phyloP scores from a whole-genome alignment of 306 rosid genomes.

The Geum urbanum region DNA sequence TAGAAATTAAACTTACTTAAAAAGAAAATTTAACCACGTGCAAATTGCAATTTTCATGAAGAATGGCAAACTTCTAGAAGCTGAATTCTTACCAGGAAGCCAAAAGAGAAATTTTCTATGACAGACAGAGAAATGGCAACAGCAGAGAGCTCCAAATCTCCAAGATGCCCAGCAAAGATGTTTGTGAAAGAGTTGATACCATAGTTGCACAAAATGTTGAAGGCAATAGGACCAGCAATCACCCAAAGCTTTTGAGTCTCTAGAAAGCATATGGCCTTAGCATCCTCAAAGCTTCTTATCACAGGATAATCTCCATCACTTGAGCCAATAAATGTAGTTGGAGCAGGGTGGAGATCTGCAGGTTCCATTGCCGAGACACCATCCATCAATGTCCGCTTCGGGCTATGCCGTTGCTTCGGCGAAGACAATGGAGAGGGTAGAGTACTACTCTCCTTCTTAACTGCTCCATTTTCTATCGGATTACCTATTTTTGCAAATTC shows the following conservation, averaged over 20 bases:
- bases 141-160: constrained; percentile 71
- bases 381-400: not conserved
- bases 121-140: constrained; percentile 75
- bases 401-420: constrained; percentile 13
- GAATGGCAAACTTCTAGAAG: not conserved
- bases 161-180: constrained; percentile 77
- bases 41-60: not conserved
- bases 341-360: constrained; percentile 51
- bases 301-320: constrained; percentile 42
- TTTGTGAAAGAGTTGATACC: constrained; percentile 71
- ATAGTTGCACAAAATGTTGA: constrained; percentile 70
- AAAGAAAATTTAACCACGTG: not conserved
- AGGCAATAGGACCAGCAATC: constrained; percentile 78
- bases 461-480: constrained; percentile 6
- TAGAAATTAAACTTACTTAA: too few relatives aligned
- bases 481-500: constrained; percentile 42
- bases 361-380: not conserved
- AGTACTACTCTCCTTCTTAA: constrained; percentile 30
- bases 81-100: constrained; percentile 53
- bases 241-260: constrained; percentile 61
- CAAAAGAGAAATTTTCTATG: constrained; percentile 73
- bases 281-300: constrained; percentile 22
- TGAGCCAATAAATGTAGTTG: constrained; percentile 36
- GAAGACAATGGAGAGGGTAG: constrained; percentile 31
- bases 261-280: constrained; percentile 23